phyloP scores from a whole-genome alignment of 805 yeast species.

The Jamesozyma lodderae region DNA sequence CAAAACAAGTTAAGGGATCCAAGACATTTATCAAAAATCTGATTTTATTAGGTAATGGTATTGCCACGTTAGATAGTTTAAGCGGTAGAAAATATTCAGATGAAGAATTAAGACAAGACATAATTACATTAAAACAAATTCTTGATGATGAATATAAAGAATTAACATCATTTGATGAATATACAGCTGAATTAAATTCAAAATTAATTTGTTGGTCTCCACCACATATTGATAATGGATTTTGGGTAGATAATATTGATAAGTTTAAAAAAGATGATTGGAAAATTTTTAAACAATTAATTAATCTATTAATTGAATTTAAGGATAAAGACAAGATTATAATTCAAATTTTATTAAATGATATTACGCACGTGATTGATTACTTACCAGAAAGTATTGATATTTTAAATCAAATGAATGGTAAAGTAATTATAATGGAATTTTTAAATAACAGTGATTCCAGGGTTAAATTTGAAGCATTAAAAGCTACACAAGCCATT shows the following conservation, averaged over 20 bases:
- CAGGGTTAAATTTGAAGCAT: conserved; percentile 88
- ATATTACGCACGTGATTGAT: conserved; percentile 52
- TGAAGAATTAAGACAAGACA: conserved; percentile 75
- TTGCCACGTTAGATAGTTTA: conserved; percentile 56
- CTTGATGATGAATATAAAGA: conserved; percentile 65
- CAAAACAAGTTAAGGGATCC: conserved; percentile 29
- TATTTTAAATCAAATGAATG: conserved; percentile 44
- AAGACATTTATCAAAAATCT: conserved; percentile 54
- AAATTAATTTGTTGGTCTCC: conserved; percentile 82
- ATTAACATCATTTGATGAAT: conserved; percentile 89
- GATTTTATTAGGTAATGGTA: conserved; percentile 64
- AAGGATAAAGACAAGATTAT: conserved; percentile 27
- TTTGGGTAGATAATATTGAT: conserved; percentile 78
- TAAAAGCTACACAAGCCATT: conserved; percentile 88
- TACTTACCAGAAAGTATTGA: conserved; percentile 45
- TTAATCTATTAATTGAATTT: conserved; percentile 38
- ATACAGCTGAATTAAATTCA: conserved; percentile 72
- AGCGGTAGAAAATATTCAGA: conserved; percentile 90
- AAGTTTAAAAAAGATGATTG: conserved; percentile 73
- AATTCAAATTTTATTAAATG: conserved; percentile 59
- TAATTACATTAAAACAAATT: conserved; percentile 46
- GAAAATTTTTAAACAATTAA: conserved; percentile 56
- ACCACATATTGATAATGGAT: conserved; percentile 78
- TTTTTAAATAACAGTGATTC: conserved; percentile 72
- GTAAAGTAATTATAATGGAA: conserved; percentile 77